Base-by-base conservation (phyloP, 345 rosid species). In the Rhodamnia rubescens region DNA sequence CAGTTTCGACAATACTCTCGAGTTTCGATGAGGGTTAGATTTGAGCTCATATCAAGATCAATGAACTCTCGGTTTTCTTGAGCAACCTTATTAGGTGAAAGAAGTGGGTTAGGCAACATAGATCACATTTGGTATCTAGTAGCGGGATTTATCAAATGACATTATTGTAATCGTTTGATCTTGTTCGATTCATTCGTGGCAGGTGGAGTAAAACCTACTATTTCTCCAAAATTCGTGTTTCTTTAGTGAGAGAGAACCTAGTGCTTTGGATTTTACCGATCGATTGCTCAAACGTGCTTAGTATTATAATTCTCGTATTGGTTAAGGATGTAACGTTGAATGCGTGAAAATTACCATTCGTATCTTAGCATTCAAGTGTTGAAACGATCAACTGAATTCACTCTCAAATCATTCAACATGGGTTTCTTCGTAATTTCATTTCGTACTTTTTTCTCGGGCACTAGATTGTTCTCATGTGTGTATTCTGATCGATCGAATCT, bases 161-260 rank as follows among this genome's bases (percentile, higher is more conserved):
- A 18, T 27, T 5, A 4, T 61, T 10, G 29, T 11, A 14, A 54
- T 29, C 11, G 14, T 27, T 61, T 21, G 1, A 61, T 29, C 32
- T 64, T 29, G 13, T 49, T 49, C 13, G 51, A 64, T 29, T 27
- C 1, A 9, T 36, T 69, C 1, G 22, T 32, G 1, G 9, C 0
- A 0, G 1, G 16, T 2, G 0, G 7, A 69, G 1, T 9, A 18
- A 2, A 4, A 5, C 21, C 9, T 18, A 69, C 20, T 4, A 18
- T 18, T 6, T 69, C 3, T 8, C 7, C 3, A 18, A 69, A 32
- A 3, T 9, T 4, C 42, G 4, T 8, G 12, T 69, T 32, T 0
- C 0, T 64, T 64, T 32, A 16, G 0, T 2, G 36, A 69, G 1
- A 69, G 13, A 69, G 24, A 69, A 18, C 4, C 4, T 0, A 9